Evolutionary conservation across 306 rosid genomes (phyloP), one percentile per base, ranked within the genome.

Genomic region (Betula pendula): DNA sequence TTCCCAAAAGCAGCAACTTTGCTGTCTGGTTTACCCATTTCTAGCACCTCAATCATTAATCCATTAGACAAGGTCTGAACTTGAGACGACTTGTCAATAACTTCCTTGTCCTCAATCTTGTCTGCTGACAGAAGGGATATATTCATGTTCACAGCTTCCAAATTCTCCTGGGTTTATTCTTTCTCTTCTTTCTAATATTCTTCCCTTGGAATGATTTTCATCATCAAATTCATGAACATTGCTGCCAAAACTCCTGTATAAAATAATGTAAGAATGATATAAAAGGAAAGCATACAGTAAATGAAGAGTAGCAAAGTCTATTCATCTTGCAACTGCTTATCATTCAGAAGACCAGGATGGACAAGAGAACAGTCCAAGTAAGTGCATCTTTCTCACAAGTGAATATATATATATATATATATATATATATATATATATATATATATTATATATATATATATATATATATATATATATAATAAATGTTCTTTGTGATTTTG

Each of bases 1-100:
- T 79, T 94, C 71, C 94, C 92, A 0, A 75, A 76, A 50, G 82
- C 78, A 43, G 97, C 97, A 72, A 89, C 69, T 87, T 88, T 92
- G 69, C 96, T 87, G 72, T 88, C 85, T 38, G 84, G 81, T 80
- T 56, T 71, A 53, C 94, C 98, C n/a, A 66, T 68, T 83, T 83
- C 91, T 63, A 92, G 75, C 84, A 85, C 93, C 68, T 90, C 87
- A 77, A 92, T 72, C 52, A 76, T 76, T 40, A 94, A 66, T 67
- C 96, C 96, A 58, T 80, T 87, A 33, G 89, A 77, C 42, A 89
- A 85, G 49, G 85, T 78, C 75, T 68, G 81, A 76, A 83, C 86
- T 76, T 85, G 82, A 80, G 87, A 85, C 68, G 87, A 40, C 56
- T 76, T 76, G 12, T 75, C 77, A 63, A 76, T 70, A 9, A 59